Conservation (phyloP, 345 rosid species). For the Eutrema japonicum region DNA sequence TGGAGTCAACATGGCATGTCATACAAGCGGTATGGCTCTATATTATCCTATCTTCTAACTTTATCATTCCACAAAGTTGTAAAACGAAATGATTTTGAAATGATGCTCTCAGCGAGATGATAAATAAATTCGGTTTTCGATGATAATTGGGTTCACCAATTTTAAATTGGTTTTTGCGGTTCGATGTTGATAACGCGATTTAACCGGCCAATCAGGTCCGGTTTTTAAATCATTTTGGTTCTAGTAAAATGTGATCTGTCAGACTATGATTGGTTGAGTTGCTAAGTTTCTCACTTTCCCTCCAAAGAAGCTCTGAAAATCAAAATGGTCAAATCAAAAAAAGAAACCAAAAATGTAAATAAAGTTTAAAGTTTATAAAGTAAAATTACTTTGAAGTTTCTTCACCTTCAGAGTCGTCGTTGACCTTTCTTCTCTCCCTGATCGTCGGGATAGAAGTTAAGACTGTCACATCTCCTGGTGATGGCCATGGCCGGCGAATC, state of each 20-base stretch:
- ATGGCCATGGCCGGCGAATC: slow-evolving; percentile 10
- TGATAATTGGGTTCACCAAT: too few relatives aligned
- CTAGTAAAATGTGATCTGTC: not conserved
- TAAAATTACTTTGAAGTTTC: not conserved
- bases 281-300: slow-evolving; percentile 21
- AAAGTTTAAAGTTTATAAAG: not conserved
- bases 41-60: slow-evolving; percentile 10
- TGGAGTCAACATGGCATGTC: slow-evolving; percentile 88
- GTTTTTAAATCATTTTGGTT: not conserved
- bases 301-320: slow-evolving; percentile 8
- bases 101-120: too few relatives aligned
- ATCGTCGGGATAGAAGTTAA: slow-evolving; percentile 24
- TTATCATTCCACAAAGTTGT: not conserved
- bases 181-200: not conserved
- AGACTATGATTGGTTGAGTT: not conserved
- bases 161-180: too few relatives aligned
- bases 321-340: not conserved
- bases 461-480: not conserved
- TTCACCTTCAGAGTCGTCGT: not conserved
- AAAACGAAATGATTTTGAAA: too few relatives aligned
- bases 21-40: slow-evolving; percentile 62
- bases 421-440: slow-evolving; percentile 3
- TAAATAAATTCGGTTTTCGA: too few relatives aligned
- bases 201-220: not conserved
- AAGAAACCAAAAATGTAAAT: not conserved